Conservation (phyloP, 495 filamentous ascomycete species). For the Hypoxylon rickii region DNA sequence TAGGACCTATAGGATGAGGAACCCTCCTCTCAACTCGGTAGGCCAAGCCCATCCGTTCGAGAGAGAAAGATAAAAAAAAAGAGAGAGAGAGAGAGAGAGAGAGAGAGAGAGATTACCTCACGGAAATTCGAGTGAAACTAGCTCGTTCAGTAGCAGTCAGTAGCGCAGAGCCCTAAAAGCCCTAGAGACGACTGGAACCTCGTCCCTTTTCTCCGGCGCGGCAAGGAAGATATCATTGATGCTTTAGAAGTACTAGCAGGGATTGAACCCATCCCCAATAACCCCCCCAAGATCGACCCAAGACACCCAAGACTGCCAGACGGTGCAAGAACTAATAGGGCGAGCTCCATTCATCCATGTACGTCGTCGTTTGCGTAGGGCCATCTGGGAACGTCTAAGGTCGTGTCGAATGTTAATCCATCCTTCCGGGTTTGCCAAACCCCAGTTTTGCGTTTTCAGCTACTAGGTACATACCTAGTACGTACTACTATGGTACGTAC, state of each 20-base stretch:
- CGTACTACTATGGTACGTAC: not conserved
- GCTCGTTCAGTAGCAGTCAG: not conserved
- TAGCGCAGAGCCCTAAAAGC: too few species aligned
- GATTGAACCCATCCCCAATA: too few species aligned
- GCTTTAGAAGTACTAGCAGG: slow-evolving; percentile 13
- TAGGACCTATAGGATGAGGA: too few species aligned
- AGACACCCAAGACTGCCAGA: too few species aligned
- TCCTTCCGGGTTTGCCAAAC: slow-evolving; percentile 25
- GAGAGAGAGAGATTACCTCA: slow-evolving; percentile 23
- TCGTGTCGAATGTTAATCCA: slow-evolving; percentile 11
- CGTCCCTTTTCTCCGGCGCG: slow-evolving; percentile 34
- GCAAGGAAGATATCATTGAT: slow-evolving; percentile 13
- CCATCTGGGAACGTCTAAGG: not conserved
- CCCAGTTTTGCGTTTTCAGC: slow-evolving; percentile 14
- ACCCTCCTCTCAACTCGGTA: too few species aligned
- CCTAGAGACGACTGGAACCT: slow-evolving; percentile 17
- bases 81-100: too few species aligned
- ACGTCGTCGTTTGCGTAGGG: too few species aligned
- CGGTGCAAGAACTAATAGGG: not conserved
- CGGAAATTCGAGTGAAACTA: slow-evolving; percentile 12
- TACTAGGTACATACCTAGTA: not conserved
- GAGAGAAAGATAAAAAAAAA: too few species aligned
- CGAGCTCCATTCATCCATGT: not conserved
- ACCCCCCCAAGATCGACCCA: too few species aligned
- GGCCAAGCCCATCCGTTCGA: slow-evolving; percentile 14